These are phyloP conservation scores for Botrytis byssoidea DNA, from an alignment of 2,329 filamentous ascomycete genomes.

Conservation along the genomic window DNA sequence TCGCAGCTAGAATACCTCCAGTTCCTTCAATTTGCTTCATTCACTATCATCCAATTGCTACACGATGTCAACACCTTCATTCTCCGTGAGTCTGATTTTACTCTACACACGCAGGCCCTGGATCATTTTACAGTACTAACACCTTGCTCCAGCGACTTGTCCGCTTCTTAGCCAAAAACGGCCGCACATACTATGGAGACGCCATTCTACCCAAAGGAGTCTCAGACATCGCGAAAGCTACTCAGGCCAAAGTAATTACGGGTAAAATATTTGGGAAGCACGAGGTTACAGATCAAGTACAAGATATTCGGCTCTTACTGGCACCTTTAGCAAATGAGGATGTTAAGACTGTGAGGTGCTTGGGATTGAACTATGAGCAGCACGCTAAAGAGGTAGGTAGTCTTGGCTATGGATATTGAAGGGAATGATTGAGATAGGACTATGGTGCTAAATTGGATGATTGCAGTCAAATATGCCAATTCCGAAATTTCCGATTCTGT, in stretches of 20 bases:
- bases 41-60: neutral
- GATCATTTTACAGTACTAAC: constrained; percentile 9
- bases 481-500: constrained; percentile 70
- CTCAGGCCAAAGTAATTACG: constrained; percentile 59
- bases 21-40: neutral
- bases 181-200: constrained; percentile 70
- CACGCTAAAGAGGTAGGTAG: constrained; percentile 63
- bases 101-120: neutral
- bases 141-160: constrained; percentile 57
- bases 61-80: constrained; percentile 42
- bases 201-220: constrained; percentile 63
- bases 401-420: neutral
- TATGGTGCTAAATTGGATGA: neutral
- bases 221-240: constrained; percentile 59
- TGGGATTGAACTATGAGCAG: constrained; percentile 70
- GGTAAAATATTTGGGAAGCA: constrained; percentile 67
- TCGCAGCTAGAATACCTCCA: neutral
- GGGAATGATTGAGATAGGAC: neutral
- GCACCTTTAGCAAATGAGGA: constrained; percentile 62
- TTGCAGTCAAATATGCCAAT: constrained; percentile 61
- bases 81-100: constrained; percentile 44
- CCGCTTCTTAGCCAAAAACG: constrained; percentile 70
- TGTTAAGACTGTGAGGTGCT: constrained; percentile 64
- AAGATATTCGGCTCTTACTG: constrained; percentile 56
- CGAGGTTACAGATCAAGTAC: constrained; percentile 60